phyloP scores from a whole-genome alignment of 768 basidiomycete genomes.

The Paxillus rubicundulus region DNA sequence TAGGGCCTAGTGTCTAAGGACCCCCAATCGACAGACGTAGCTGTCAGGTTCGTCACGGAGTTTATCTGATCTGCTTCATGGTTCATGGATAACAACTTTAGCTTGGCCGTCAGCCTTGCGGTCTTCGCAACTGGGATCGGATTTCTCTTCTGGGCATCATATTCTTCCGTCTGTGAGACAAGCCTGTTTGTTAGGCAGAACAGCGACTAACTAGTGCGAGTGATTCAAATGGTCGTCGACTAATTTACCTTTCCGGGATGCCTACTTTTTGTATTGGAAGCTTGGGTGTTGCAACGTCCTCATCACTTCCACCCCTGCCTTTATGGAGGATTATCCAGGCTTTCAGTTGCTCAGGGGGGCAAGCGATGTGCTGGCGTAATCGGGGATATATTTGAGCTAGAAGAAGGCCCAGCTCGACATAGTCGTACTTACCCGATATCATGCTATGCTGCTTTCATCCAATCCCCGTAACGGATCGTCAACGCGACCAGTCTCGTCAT shows the following conservation, averaged over 20 bases:
- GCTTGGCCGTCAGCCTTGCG: constrained; percentile 47
- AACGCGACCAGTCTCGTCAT: constrained; percentile 41
- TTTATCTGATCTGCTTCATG: background rate
- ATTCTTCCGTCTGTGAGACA: constrained; percentile 43
- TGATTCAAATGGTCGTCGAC: constrained; percentile 54
- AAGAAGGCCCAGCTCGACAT: too few species aligned
- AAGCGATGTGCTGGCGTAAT: constrained; percentile 54
- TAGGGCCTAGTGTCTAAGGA: constrained; percentile 62
- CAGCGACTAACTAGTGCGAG: background rate
- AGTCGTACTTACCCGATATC: constrained; percentile 44
- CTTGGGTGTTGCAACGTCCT: constrained; percentile 50
- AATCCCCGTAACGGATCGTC: constrained; percentile 49
- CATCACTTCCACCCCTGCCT: constrained; percentile 46
- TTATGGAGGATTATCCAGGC: constrained; percentile 60
- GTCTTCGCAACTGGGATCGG: constrained; percentile 42
- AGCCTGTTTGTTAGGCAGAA: background rate
- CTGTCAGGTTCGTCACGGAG: constrained; percentile 47
- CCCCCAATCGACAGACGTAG: constrained; percentile 47
- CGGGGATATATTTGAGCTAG: constrained; percentile 57
- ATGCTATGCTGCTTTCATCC: constrained; percentile 48
- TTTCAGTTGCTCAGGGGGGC: constrained; percentile 51
- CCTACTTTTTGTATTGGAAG: constrained; percentile 53
- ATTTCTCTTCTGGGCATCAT: constrained; percentile 46
- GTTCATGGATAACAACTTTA: constrained; percentile 5
- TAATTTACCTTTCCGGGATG: constrained; percentile 48